Base-by-base conservation (phyloP, 2,329 filamentous ascomycete genomes). In the Monilinia laxa region DNA sequence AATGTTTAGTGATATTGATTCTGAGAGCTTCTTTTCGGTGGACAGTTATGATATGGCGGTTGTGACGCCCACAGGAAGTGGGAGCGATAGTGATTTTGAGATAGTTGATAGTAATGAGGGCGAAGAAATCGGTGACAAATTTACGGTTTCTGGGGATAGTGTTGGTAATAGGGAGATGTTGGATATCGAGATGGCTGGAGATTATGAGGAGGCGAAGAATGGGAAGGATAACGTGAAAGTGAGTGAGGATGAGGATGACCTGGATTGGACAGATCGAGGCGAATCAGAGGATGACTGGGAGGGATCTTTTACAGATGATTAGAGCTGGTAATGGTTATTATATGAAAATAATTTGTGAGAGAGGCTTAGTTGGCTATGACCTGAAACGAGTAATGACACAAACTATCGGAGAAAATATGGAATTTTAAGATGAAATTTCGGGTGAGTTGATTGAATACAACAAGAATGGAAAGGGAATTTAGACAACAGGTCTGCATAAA, bases 21-120 rank as follows among this genome's bases (percentile, higher is more conserved):
- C 40, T 3, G 31, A 53, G 18, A 58, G 52, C 18, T 2, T 52
- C 9, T 59, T 51, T 20, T 65, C 62, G 20, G 11, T 18, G 42
- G 53, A 49, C 9, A 65, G 42, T 16, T 65, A 65, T 65, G 62
- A 49, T 16, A 65, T 65, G 53, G 58, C 28, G 47, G 9, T 23
- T 38, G 28, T 59, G n/a, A 65, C 53, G 16, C 62, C 62, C 18
- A n/a, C 20, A 12, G 59, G 59, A 28, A 65, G 62, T n/a, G 40
- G 54, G 9, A 42, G 53, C 47, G 53, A 64, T 25, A 64, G 53
- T 28, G 62, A 59, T 0, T 65, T 52, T 25, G 62, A 65, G 11
- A 38, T 59, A 14, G n/a, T 65, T 42, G 25, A 38, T n/a, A 7
- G 9, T 9, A 23, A 10, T 11, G 47, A 42, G 35, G 49, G 42